Percentiles rank a stretch among this genome's conserved stretches.
Evolutionary conservation across 75 land plant species (phyloP).

Genomic region (Sequoia sempervirens): DNA sequence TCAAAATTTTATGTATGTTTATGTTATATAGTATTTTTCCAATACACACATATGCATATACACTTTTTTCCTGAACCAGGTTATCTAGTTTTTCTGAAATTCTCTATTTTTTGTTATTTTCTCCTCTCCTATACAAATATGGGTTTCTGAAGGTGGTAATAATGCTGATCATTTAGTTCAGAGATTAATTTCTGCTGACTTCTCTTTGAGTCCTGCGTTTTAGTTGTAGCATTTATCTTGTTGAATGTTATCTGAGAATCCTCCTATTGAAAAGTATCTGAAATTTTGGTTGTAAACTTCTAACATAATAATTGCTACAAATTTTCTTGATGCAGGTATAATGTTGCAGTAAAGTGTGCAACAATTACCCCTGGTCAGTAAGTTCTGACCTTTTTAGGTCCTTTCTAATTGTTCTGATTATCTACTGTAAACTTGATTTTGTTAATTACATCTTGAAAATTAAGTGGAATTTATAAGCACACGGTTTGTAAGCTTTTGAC

Average conservation of each 20-base stretch:
- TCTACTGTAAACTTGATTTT: not conserved
- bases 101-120: not conserved
- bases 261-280: not conserved
- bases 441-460: not conserved
- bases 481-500: not conserved
- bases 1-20: not conserved
- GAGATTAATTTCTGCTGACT: not conserved
- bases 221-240: not conserved
- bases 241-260: not conserved
- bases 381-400: not conserved
- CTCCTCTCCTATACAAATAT: not conserved
- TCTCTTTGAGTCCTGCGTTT: not conserved
- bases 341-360: conserved; percentile 88
- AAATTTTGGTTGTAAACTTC: not conserved
- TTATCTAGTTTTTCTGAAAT: not conserved
- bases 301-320: not conserved
- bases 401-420: not conserved
- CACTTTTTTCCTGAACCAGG: not conserved
- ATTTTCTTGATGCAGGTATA: conserved; percentile 53
- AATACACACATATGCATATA: not conserved
- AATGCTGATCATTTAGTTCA: not conserved
- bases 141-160: not conserved
- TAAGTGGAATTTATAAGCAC: not conserved
- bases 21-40: not conserved
- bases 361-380: conserved; percentile 84